phyloP scores from a whole-genome alignment of 2,329 filamentous ascomycete genomes.

The Pseudogymnoascus sp. region DNA sequence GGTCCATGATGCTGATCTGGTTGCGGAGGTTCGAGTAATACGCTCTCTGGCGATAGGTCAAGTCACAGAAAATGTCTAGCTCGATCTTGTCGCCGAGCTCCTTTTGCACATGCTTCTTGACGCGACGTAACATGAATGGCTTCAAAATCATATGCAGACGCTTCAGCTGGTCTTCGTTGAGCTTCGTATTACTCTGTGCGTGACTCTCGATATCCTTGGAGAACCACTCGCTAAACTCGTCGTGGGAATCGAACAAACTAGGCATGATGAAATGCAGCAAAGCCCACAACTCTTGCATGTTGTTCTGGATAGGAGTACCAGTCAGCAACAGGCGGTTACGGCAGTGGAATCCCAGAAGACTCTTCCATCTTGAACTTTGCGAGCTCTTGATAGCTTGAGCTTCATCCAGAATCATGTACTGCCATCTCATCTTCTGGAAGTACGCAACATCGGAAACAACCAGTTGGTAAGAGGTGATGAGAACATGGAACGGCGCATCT shows the following conservation, averaged over 20 bases:
- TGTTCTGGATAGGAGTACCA: conserved; percentile 97
- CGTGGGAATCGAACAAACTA: conserved; percentile 90
- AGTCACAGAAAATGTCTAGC: conserved; percentile 87
- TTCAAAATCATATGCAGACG: conserved; percentile 98
- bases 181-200: conserved; percentile 97
- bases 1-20: conserved; percentile 97
- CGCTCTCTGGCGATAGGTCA: conserved; percentile 91
- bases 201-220: conserved; percentile 96
- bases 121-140: conserved; percentile 97
- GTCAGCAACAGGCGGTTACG: conserved; percentile 89
- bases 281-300: conserved; percentile 99
- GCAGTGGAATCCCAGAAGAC: conserved; percentile 84
- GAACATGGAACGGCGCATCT: conserved; percentile 89
- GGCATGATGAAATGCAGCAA: conserved; percentile 99
- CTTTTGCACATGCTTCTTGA: conserved; percentile 99
- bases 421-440: conserved; percentile 99
- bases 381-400: conserved; percentile 99
- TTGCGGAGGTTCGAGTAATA: conserved; percentile 89
- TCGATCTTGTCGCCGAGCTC: conserved; percentile 99
- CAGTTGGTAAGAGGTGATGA: conserved; percentile 93
- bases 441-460: conserved; percentile 94
- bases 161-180: conserved; percentile 95
- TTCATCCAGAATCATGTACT: conserved; percentile 99
- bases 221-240: conserved; percentile 91
- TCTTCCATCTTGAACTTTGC: conserved; percentile 94